Base-by-base conservation (phyloP, 345 rosid species). In the Lepidium aucheri region DNA sequence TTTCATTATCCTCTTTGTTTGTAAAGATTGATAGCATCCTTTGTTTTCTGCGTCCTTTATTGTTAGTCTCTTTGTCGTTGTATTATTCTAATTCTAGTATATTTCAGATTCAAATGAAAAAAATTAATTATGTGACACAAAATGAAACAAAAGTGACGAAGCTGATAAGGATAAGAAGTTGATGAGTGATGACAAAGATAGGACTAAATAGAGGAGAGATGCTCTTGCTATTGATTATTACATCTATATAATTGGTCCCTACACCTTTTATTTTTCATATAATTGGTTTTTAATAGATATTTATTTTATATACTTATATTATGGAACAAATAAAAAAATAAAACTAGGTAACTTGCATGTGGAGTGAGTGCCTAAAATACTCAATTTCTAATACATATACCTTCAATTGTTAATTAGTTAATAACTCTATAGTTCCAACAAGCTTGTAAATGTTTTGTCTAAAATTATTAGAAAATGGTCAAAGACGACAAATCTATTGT, bases 241-340 rank as follows among this genome's bases (percentile, higher is more conserved):
- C 75, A 55, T 71, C 63, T 15, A 54, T 46, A 32, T 2, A 2
- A 3, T 38, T 38, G 58, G 64, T 71, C 69, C 68, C 57, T 63
- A 63, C 63, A 63, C 43, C 54, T 42, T 42, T 53, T 43, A 67
- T 11, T 52, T 17, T 62, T 5, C 17, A 55, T 41, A 22, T 7
- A 13, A n/a, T 41, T 13, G 9, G 0, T n/a, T 41, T 41, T 41
- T n/a, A n/a, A 5, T 13, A 5, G 2, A 40, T 38, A 8, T 11
- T 39, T 11, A 39, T 13, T 39, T 5, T 38, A 12, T 39, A 39
- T 6, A 39, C 13, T 39, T 12, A 41, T 41, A n/a, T 41, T 5
- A 5, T 28, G 32, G 7, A 28, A 28, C 32, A 6, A 12, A 15
- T 1, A 12, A 41, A 14, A n/a, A 7, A 13, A 6, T 24, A 41